Base-by-base conservation (phyloP, 2,329 filamentous ascomycete genomes). In the Chlorencoelia australis region DNA sequence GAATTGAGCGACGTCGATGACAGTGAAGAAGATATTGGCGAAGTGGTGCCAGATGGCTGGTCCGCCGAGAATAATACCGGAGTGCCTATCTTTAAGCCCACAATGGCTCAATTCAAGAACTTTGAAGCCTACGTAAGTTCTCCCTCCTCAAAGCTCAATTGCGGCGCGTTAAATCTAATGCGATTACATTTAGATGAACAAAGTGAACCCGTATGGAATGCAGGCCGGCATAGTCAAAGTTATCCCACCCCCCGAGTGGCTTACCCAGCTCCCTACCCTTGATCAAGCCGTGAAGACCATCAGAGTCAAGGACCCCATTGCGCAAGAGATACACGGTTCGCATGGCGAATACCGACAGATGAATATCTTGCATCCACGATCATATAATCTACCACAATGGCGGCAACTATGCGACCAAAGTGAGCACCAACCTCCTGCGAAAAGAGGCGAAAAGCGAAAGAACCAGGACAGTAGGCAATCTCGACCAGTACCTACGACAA, bases 321-420 rank as follows among this genome's bases (percentile, higher is more conserved):
- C 87, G 56, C 91, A 98, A 60, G 91, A 98, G 53, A 98, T 98
- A 52, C 89, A 93, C 69, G 91, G 91, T 27, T 86, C 84, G 34
- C 86, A 89, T 56, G 93, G 91, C 39, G 93, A 85, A 39, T 98
- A 95, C 58, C 89, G 89, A 22, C 91, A 98, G 59, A 85, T 91
- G 54, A 98, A 98, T 56, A 88, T 98, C 41, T 79, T 96, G 53
- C 93, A 95, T 62, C 86, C 93, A 58, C 75, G 91, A 57, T 87
- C 87, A 10, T 98, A 98, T 65, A 98, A 95, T 50, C 68, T 98
- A 4, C 89, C 89, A 1, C 88, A 98, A 60, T 98, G 91, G 91
- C 85, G 87, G 49, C 75, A 84, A 37, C 70, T 96, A 25, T 95
- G 88, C 57, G 84, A 95, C 45, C 87, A 95, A 61, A 88, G 85